phyloP scores from a whole-genome alignment of 805 yeast species.

The Candida yuanshanica region DNA sequence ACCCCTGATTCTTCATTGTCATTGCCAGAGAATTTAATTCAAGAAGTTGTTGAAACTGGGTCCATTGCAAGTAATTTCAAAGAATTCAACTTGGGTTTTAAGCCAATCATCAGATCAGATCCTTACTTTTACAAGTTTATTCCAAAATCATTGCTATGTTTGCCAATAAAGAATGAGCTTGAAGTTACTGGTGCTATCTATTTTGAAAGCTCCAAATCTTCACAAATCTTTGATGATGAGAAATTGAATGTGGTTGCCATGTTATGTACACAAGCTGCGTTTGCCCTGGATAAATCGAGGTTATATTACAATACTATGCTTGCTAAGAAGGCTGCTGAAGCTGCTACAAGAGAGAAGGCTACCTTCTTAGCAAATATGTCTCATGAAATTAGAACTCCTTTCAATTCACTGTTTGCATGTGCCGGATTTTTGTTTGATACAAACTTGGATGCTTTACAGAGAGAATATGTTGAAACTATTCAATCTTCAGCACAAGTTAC shows the following conservation, averaged over 20 bases:
- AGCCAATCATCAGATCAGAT: slow-evolving; percentile 31
- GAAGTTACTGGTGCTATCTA: slow-evolving; percentile 42
- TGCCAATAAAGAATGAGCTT: slow-evolving; percentile 39
- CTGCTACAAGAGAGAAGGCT: slow-evolving; percentile 80
- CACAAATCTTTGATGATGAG: slow-evolving; percentile 27
- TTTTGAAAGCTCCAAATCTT: slow-evolving; percentile 29
- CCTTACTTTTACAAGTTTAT: slow-evolving; percentile 32
- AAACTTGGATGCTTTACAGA: slow-evolving; percentile 78
- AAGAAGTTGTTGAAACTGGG: slow-evolving; percentile 34
- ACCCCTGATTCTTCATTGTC: slow-evolving; percentile 39
- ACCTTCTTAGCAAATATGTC: slow-evolving; percentile 85
- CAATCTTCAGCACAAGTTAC: slow-evolving; percentile 83
- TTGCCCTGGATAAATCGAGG: slow-evolving; percentile 42
- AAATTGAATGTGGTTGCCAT: slow-evolving; percentile 36
- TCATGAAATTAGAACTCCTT: slow-evolving; percentile 83
- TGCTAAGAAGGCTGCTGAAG: slow-evolving; percentile 87
- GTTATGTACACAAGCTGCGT: slow-evolving; percentile 47
- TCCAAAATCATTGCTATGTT: slow-evolving; percentile 34
- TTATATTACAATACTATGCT: slow-evolving; percentile 42
- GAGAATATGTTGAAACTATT: slow-evolving; percentile 83
- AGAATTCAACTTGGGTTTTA: slow-evolving; percentile 29
- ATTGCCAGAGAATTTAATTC: slow-evolving; percentile 35
- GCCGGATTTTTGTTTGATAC: slow-evolving; percentile 82
- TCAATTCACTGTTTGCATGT: slow-evolving; percentile 90
- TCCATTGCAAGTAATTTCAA: slow-evolving; percentile 31